Evolutionary conservation across 2,329 filamentous ascomycete genomes (phyloP), one percentile per base, ranked within the genome.

Genomic region (Sordariomycetes sp.): DNA sequence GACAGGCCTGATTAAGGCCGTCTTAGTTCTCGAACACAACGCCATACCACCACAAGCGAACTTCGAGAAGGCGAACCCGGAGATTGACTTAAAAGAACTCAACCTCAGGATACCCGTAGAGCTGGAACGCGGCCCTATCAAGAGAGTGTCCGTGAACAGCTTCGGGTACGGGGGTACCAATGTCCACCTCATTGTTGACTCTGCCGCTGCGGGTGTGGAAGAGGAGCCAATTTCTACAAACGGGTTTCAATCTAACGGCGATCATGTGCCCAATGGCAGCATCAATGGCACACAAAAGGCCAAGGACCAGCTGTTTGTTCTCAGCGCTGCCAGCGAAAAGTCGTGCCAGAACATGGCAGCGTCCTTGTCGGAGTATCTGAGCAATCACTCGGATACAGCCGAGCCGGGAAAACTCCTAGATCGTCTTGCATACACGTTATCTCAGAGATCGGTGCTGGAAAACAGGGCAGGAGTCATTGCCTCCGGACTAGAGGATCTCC

Each of bases 121-220:
- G 3, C 26, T 21, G 3, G 37, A 33, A 3, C 39, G 41, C 4
- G 41, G 32, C 10, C 43, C 39, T 25, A 35, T 49, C 16, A 48
- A 46, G 43, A 56, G 51, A 34, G 66, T 43, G 45, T 42, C 17
- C 44, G 42, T 18, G 12, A 15, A 0, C 45, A 55, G 50, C 36
- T 66, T 66, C 31, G 62, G 62, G 1, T 63, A 58, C 27, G 61
- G 57, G 18, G 59, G 52, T 26, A 57, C 61, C 11, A 66, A 65
- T 39, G 57, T 53, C 5, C 61, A 64, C 38, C 50, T 54, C 1
- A 55, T 66, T 8, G 41, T 61, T 11, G 53, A 54, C 21, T 24
- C 21, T 8, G 21, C 21, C 21, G 21, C 8, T n/a, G n/a, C 21
- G 21, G 21, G n/a, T n/a, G 21, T n/a, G 21, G n/a, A n/a, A 8